Conservation (phyloP, 2,329 filamentous ascomycete genomes). For the Alternaria infectoria region DNA sequence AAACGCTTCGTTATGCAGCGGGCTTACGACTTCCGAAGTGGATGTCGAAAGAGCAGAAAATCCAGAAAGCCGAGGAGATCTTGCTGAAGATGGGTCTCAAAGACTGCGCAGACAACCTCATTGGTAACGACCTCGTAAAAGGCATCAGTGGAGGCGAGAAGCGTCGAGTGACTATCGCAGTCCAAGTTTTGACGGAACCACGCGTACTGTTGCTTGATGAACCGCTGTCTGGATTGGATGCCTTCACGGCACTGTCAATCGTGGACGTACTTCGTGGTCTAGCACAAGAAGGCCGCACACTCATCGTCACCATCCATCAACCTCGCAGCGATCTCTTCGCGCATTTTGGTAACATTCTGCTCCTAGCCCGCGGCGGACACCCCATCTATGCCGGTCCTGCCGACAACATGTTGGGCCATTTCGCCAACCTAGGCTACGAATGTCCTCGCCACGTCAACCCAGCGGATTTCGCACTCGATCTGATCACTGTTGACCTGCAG, state of each 20-base stretch:
- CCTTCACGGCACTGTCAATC: constrained; percentile 78
- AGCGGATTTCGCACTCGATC: constrained; percentile 77
- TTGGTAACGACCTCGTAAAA: constrained; percentile 75
- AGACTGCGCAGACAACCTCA: constrained; percentile 76
- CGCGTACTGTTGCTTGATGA: constrained; percentile 76
- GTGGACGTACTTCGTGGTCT: constrained; percentile 71
- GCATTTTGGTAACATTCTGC: constrained; percentile 73
- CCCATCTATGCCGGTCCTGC: constrained; percentile 72
- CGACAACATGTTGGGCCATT: constrained; percentile 69
- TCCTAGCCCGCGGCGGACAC: constrained; percentile 72
- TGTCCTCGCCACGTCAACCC: constrained; percentile 76
- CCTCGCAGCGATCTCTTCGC: constrained; percentile 74
- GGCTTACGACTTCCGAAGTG: constrained; percentile 72
- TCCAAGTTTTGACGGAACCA: constrained; percentile 78
- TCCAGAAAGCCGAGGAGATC: constrained; percentile 71
- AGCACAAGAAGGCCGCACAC: constrained; percentile 73
- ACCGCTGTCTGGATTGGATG: constrained; percentile 77
- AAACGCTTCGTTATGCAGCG: constrained; percentile 72
- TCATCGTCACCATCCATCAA: constrained; percentile 81
- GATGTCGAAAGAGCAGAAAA: constrained; percentile 73
- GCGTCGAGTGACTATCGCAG: constrained; percentile 76
- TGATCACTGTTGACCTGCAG: constrained; percentile 78
- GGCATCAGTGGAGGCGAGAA: constrained; percentile 83
- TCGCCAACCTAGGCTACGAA: constrained; percentile 64
- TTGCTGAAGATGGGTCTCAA: constrained; percentile 77